Evolutionary conservation across 2,329 filamentous ascomycete species (phyloP).

Genomic region (Neofusicoccum laricinum): DNA sequence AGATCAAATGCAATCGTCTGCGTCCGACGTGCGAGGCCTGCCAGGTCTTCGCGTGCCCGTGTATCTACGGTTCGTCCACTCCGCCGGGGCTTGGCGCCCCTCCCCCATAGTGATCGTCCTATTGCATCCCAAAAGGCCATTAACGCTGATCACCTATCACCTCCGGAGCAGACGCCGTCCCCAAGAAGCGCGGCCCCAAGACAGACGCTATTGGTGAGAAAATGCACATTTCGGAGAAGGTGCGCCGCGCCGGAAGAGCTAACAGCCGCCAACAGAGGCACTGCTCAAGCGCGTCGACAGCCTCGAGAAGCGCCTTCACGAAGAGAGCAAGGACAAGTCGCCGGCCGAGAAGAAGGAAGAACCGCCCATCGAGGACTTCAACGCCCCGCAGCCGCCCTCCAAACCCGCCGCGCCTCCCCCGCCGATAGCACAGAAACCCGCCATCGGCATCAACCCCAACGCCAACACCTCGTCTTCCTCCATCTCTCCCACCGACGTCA

Average conservation of each 20-base stretch:
- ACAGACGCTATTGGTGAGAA: conserved; percentile 72
- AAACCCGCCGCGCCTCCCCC: conserved; percentile 1
- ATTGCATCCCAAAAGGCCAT: neutral
- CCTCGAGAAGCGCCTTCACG: conserved; percentile 73
- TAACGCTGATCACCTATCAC: conserved; percentile 15
- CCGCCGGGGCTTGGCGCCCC: conserved; percentile 9
- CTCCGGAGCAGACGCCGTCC: conserved; percentile 67
- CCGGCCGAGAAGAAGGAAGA: neutral
- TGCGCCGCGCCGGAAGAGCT: neutral
- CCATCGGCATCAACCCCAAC: neutral
- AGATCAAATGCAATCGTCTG: conserved; percentile 91
- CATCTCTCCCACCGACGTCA: conserved; percentile 15
- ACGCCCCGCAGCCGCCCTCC: conserved; percentile 3
- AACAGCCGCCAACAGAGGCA: conserved; percentile 41
- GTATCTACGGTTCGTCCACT: conserved; percentile 69
- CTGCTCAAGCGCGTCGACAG: conserved; percentile 82
- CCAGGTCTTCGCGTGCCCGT: conserved; percentile 83
- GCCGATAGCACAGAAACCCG: conserved; percentile 4
- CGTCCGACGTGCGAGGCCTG: conserved; percentile 85
- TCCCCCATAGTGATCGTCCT: conserved; percentile 16
- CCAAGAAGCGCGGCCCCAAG: conserved; percentile 86
- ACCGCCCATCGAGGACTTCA: conserved; percentile 6
- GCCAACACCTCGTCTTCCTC: neutral
- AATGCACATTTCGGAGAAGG: conserved; percentile 5
- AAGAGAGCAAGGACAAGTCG: conserved; percentile 45